Evolutionary conservation across 108 stramenopile species (phyloP), one percentile per base, ranked within the genome.

Genomic region (Pseudonitzschia multistriata): DNA sequence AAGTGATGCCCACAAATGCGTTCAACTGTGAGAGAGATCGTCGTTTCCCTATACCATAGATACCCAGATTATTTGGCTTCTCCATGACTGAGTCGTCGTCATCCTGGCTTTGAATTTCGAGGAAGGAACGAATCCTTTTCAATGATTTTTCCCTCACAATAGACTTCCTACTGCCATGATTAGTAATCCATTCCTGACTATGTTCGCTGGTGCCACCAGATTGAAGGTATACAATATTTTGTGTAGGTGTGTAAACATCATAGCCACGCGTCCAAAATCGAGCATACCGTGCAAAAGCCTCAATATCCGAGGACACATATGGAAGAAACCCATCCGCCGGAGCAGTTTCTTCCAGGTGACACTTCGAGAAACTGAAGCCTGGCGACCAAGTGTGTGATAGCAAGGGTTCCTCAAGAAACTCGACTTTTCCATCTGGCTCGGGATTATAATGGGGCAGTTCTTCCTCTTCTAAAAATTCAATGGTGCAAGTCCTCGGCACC

Each of bases 251-350:
- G 62, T 96, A 96, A 1, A 89, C 83, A 68, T 96, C 95, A 62
- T 96, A 96, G 17, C 83, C 83, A 60, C 79, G 42, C 2, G 80
- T 81, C 83, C 83, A 84, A 19, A 84, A 77, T 19, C 95, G 91
- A 52, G 94, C 96, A 70, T 72, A 92, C 31, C 93, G 88, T 2
- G 88, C 79, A 84, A 97, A 97, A 63, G 95, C 87, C 69, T 97
- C 97, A 28, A 88, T 91, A 62, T 93, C 91, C 17, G 63, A 40
- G 63, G 96, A 82, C 25, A 96, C 81, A 56, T 88, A 90, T 0
- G 68, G 83, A 10, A 92, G 73, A 60, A 96, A 86, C 2, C 94
- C 92, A 82, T 98, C 97, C 57, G 96, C 94, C 6, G 96, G 96
- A 4, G 90, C 95, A 50, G 83, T 81, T 69, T 89, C 86, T 81